Percentiles rank a stretch among this genome's conserved stretches.
Evolutionary conservation across 495 filamentous ascomycete species (phyloP).

Genomic region (Neurospora discreta): DNA sequence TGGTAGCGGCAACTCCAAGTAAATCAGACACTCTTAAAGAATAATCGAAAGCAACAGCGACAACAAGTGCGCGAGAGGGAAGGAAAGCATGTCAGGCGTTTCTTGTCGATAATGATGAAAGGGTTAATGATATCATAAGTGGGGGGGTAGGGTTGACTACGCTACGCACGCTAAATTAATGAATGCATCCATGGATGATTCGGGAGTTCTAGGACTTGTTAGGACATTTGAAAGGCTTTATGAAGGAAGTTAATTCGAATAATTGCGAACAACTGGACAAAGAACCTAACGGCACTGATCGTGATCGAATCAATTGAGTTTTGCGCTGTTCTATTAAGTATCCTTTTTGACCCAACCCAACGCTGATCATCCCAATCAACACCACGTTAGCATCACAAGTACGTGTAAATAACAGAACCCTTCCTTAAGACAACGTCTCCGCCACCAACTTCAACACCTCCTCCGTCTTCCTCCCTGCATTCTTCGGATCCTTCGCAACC

Average conservation of each 20-base stretch:
- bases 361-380: not conserved
- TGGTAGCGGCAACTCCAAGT: conserved; percentile 41
- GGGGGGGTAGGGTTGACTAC: too few species aligned
- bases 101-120: too few species aligned
- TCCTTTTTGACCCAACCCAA: not conserved
- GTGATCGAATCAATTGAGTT: not conserved
- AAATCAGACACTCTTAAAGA: not conserved
- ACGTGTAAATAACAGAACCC: not conserved
- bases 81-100: too few species aligned
- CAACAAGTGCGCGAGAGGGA: too few species aligned
- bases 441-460: conserved; percentile 75
- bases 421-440: conserved; percentile 11
- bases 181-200: too few species aligned
- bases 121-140: too few species aligned
- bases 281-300: not conserved
- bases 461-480: conserved; percentile 58
- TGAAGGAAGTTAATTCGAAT: not conserved
- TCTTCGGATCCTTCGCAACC: conserved; percentile 75
- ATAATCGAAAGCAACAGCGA: too few species aligned
- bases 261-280: not conserved
- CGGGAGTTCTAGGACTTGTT: not conserved
- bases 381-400: not conserved
- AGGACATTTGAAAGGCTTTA: not conserved
- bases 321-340: not conserved
- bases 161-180: too few species aligned